Conservation (phyloP, 257 asterid species). For the Orobanche coerulescens region DNA sequence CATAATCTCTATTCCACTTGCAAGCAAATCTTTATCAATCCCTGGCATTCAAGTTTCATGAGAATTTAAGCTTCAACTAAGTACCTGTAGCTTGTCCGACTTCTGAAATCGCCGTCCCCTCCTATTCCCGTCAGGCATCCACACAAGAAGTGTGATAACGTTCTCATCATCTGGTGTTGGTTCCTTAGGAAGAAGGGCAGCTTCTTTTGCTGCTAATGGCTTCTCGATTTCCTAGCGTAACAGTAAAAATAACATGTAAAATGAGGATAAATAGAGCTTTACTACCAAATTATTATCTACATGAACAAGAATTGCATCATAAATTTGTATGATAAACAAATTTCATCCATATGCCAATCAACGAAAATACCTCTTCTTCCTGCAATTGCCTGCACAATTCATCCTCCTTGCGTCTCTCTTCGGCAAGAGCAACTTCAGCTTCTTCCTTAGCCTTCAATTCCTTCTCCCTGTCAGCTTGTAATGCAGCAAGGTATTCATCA, state of each 20-base stretch:
- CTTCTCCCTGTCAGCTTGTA: slow-evolving; percentile 97
- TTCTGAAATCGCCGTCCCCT: slow-evolving; percentile 84
- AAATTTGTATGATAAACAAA: background rate
- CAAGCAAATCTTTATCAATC: too few species aligned
- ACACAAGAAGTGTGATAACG: slow-evolving; percentile 81
- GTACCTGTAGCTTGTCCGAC: slow-evolving; percentile 85
- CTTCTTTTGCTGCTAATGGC: slow-evolving; percentile 81
- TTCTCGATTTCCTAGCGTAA: slow-evolving; percentile 70
- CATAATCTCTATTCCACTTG: too few species aligned
- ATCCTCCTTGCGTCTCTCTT: slow-evolving; percentile 74
- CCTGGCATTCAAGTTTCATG: background rate
- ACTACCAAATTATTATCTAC: background rate
- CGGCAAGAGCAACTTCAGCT: slow-evolving; percentile 82
- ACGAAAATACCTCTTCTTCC: slow-evolving; percentile 56
- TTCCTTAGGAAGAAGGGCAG: slow-evolving; percentile 88
- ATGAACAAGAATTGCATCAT: background rate
- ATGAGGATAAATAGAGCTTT: background rate
- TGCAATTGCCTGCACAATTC: slow-evolving; percentile 47
- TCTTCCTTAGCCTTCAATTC: slow-evolving; percentile 93
- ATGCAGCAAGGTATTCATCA: slow-evolving; percentile 82
- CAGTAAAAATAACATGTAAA: too few species aligned
- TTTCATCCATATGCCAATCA: too few species aligned
- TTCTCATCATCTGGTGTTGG: slow-evolving; percentile 71
- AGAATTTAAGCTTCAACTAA: background rate
- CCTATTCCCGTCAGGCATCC: slow-evolving; percentile 95